Evolutionary conservation across 768 basidiomycete species (phyloP).

Genomic region (Kwoniella pini): DNA sequence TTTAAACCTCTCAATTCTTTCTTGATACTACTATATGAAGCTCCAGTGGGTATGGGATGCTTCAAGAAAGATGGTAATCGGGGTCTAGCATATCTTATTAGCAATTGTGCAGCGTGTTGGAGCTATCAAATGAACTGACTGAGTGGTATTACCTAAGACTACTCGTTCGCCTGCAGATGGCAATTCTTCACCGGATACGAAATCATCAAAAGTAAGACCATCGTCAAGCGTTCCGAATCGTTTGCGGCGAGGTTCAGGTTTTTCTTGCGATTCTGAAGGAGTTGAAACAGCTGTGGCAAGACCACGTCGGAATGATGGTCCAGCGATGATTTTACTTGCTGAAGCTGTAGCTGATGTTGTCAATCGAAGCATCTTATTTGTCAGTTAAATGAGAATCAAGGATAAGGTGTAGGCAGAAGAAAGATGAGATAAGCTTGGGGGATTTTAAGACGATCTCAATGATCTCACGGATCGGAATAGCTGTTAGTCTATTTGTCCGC

Average conservation of each 20-base stretch:
- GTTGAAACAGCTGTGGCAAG: conserved; percentile 14
- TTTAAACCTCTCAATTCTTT: conserved; percentile 87
- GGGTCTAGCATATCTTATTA: conserved; percentile 60
- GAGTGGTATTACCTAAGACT: conserved; percentile 48
- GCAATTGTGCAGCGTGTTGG: neutral
- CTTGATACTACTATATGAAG: conserved; percentile 88
- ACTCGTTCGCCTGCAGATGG: conserved; percentile 39
- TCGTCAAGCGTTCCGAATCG: conserved; percentile 45
- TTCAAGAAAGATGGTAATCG: conserved; percentile 85
- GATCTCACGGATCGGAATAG: conserved; percentile 13
- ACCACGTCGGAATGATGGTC: conserved; percentile 5
- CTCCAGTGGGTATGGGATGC: conserved; percentile 85
- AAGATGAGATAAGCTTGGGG: neutral
- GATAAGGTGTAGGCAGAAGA: neutral
- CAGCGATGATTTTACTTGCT: conserved; percentile 7
- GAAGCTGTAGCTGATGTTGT: conserved; percentile 12
- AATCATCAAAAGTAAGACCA: conserved; percentile 53
- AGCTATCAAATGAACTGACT: conserved; percentile 29
- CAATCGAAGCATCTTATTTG: conserved; percentile 5
- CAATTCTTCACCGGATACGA: conserved; percentile 46
- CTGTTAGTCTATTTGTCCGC: neutral
- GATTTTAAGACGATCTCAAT: neutral
- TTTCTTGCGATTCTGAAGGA: neutral
- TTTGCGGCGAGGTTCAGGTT: neutral
- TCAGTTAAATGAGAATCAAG: neutral